phyloP scores from a whole-genome alignment of 1,284 basidiomycete species.

The Ganoderma resinaceum region DNA sequence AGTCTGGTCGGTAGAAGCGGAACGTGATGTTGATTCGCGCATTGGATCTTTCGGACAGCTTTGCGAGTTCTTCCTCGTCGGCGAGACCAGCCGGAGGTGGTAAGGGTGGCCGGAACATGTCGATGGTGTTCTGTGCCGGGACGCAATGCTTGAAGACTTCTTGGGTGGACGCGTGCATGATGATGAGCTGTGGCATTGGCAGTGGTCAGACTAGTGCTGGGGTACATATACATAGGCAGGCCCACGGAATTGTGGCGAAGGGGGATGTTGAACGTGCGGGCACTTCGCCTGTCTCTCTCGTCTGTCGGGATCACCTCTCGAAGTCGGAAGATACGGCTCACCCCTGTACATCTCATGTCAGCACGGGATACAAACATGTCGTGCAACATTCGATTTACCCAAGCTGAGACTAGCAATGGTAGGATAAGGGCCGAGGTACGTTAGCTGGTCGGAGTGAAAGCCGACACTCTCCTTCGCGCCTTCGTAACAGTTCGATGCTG shows the following conservation, averaged over 20 bases:
- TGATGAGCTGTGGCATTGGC: slow-evolving; percentile 61
- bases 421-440: slow-evolving; percentile 88
- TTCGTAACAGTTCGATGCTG: slow-evolving; percentile 90
- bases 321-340: slow-evolving; percentile 73
- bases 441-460: slow-evolving; percentile 80
- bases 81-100: slow-evolving; percentile 45
- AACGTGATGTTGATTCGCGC: slow-evolving; percentile 91
- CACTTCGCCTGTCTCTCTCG: slow-evolving; percentile 58
- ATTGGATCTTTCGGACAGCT: slow-evolving; percentile 51
- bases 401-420: slow-evolving; percentile 94
- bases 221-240: not conserved
- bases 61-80: slow-evolving; percentile 15
- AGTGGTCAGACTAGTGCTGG: not conserved
- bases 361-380: not conserved
- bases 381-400: slow-evolving; percentile 52
- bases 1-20: slow-evolving; percentile 89
- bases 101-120: slow-evolving; percentile 74
- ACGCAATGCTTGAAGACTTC: slow-evolving; percentile 88
- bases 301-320: slow-evolving; percentile 74
- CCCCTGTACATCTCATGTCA: slow-evolving; percentile 12
- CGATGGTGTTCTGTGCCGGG: slow-evolving; percentile 78
- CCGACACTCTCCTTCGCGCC: slow-evolving; percentile 88
- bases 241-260: slow-evolving; percentile 84
- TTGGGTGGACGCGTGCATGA: slow-evolving; percentile 94
- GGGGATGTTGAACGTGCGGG: slow-evolving; percentile 85